A percentile compares a stretch with the other conserved stretches of the same genome.
These are phyloP conservation scores for Leccinellum luteum DNA, from an alignment of 768 basidiomycete species.

Conservation along the genomic window DNA sequence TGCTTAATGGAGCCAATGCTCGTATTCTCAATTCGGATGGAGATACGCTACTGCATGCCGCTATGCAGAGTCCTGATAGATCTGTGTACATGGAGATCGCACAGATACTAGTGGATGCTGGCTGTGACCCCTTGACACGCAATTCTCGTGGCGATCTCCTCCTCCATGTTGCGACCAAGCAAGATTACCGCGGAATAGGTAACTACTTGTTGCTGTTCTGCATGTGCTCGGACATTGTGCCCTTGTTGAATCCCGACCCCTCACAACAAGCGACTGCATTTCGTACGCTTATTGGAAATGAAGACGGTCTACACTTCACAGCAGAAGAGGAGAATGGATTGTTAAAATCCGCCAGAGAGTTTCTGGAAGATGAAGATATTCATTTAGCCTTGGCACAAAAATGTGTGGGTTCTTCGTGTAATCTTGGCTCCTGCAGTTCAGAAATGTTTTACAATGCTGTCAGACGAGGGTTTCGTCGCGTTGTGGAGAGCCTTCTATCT, in stretches of 20 bases:
- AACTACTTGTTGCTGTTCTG: background rate
- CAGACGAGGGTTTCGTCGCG: background rate
- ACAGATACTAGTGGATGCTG: background rate
- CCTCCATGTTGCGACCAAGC: background rate
- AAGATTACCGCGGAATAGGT: background rate
- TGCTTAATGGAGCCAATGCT: too few relatives aligned
- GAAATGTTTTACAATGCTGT: background rate
- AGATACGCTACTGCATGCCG: too few relatives aligned
- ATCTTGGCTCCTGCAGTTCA: background rate
- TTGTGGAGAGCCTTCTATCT: background rate
- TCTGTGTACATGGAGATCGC: background rate
- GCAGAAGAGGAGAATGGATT: background rate
- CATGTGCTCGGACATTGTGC: background rate
- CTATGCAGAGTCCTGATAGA: background rate
- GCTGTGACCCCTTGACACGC: background rate
- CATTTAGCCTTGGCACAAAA: background rate
- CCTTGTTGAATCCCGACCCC: background rate
- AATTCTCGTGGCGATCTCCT: background rate
- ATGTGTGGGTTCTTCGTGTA: background rate
- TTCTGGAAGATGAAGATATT: background rate
- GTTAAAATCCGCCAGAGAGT: background rate
- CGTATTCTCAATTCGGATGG: too few relatives aligned
- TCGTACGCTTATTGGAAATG: background rate
- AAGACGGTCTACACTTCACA: background rate
- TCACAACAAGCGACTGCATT: background rate